These are phyloP conservation scores for Botrytis paeoniae DNA, from an alignment of 2,329 filamentous ascomycete genomes.

Conservation along the genomic window DNA sequence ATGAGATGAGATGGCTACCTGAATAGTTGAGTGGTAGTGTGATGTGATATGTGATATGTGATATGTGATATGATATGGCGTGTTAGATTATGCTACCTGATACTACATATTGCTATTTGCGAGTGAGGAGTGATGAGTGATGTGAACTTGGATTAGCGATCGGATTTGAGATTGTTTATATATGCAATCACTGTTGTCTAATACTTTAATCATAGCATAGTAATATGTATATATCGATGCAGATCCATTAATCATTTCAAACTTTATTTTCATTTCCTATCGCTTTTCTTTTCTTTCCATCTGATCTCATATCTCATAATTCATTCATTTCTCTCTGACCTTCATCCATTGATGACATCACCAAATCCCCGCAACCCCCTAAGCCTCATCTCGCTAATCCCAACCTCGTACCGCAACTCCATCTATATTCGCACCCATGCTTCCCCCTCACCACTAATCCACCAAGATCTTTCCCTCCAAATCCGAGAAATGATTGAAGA, in stretches of 20 bases:
- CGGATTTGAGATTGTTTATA: background rate
- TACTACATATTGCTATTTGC: background rate
- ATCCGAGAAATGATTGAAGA: slow-evolving; percentile 80
- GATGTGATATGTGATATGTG: no score
- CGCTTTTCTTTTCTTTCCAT: background rate
- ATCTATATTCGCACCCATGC: background rate
- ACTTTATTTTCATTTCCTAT: background rate
- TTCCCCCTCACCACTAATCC: background rate
- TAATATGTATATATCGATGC: background rate
- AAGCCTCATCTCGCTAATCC: background rate
- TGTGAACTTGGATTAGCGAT: background rate
- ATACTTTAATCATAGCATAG: background rate
- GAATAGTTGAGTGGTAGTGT: background rate
- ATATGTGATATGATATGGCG: no score
- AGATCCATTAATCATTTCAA: background rate
- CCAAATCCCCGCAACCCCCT: background rate
- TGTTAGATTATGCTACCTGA: background rate
- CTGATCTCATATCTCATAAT: background rate
- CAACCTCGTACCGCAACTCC: background rate
- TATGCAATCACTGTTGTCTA: background rate
- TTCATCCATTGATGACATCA: background rate
- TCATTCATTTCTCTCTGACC: background rate
- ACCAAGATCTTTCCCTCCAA: slow-evolving; percentile 52
- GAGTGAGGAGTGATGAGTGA: background rate
- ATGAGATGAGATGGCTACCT: background rate